Base-by-base conservation (phyloP, 371 early-diverging fungal genomes). In the Rhizopus stolonifer region DNA sequence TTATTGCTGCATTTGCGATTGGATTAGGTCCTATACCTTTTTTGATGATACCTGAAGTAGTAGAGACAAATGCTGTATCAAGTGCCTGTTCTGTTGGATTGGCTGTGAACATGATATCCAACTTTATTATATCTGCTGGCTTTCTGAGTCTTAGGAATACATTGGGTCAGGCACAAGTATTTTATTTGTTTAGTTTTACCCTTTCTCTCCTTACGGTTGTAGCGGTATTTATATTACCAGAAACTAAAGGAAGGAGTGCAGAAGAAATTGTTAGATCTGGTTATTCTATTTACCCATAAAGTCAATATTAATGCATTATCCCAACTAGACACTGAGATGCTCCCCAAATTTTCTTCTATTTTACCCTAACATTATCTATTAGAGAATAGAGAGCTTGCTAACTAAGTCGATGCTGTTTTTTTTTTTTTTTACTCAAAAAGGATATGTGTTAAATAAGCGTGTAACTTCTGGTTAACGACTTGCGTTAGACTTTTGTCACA, bases 1-100 rank as follows among this genome's bases (percentile, higher is more conserved):
- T 90, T 62, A 88, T 94, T 2, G 89, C 89, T 0, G 72, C 89
- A 1, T 99, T 90, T 80, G 92, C 93, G 8, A 71, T 95, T 21
- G 99, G 96, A 6, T 68, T 95, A 4, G 94, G 95, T 0, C 87
- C 91, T 0, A 87, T 94, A 54, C 93, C 95, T 2, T 94, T 92
- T 68, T 52, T 94, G 54, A 83, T 95, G 58, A 84, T 84, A n/a
- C 85, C 90, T 1, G 95, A 94, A 70, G 64, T 93, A 14, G 91
- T 93, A 38, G 89, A 90, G 24, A 83, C 87, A 9, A 64, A 70
- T 0, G 86, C 86, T 0, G 84, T 82, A 0, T 75, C 83, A 1
- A 84, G 88, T 9, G 92, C 90, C 1, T 81, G 83, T 0, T 82
- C 89, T 2, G 72, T 87, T 52, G 85, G 86, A 0, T 56, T 92